Evolutionary conservation across 2,329 filamentous ascomycete species (phyloP), one percentile per base, ranked within the genome.

Genomic region (Coniochaeta hoffmannii): DNA sequence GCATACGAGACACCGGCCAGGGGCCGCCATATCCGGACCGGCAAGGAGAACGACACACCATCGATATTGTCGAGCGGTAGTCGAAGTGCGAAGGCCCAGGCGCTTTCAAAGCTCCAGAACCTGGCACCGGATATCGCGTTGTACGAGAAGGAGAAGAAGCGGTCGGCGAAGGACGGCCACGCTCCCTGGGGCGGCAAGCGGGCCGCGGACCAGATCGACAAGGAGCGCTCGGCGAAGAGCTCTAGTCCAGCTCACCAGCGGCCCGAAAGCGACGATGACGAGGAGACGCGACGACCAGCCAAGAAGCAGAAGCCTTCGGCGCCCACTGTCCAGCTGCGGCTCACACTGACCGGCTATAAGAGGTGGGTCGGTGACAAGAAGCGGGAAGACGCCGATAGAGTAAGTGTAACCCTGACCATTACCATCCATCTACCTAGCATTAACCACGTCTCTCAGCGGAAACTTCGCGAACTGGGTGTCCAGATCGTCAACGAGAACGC

Each of bases 61-160:
- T 85, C 84, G 0, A 79, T 73, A 1, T 62, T 74, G 35, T 81
- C 87, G 2, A 88, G 85, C 1, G 85, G 86, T 26, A 89, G 89
- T 61, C 86, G 94, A 55, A 94, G 90, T 64, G 93, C 94, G 14
- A 99, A 97, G 68, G 85, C 88, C 38, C 87, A 88, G 65, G 94
- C 94, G 12, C 74, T 87, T n/a, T 82, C 85, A 32, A 85, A 83
- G 60, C 73, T 97, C 8, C 89, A 94, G 54, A 81, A 83, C 34
- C 76, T 93, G 56, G 91, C 89, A 1, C 82, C 87, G 0, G 94
- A 99, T 66, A 91, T 97, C 65, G 87, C 87, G 2, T 75, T 95
- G 31, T 99, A 94, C 65, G 88, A 97, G 66, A 96, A 94, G 67
- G 94, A 99, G 72, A 90, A 83, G 75, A 97, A 96, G 73, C 85